These are phyloP conservation scores for Penicillium sp. DNA, from an alignment of 2,329 filamentous ascomycete species.

Conservation along the genomic window DNA sequence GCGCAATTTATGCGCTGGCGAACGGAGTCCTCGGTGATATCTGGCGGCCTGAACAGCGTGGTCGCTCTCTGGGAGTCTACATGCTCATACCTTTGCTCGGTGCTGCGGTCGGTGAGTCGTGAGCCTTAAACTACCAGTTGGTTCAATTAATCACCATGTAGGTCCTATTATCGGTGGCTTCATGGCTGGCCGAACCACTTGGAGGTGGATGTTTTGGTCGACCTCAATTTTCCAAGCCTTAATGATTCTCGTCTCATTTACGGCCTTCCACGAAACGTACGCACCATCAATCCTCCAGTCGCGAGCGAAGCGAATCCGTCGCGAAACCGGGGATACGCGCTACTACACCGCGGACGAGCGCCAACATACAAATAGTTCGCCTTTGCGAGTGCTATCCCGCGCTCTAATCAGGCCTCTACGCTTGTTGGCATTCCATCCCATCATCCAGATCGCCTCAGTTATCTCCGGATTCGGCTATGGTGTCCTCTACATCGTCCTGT, in stretches of 20 bases:
- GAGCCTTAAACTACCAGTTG: neutral
- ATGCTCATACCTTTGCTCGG: conserved; percentile 11
- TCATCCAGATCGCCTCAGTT: conserved; percentile 59
- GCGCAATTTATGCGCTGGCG: conserved; percentile 7
- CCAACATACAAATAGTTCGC: neutral
- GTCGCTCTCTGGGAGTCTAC: conserved; percentile 1
- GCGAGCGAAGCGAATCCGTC: conserved; percentile 52
- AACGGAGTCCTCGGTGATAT: conserved; percentile 6
- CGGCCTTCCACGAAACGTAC: conserved; percentile 66
- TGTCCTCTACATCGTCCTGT: conserved; percentile 64
- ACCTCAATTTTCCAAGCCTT: conserved; percentile 64
- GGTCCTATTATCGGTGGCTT: conserved; percentile 68
- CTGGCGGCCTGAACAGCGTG: conserved; percentile 10
- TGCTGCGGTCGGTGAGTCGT: neutral
- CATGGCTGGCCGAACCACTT: conserved; percentile 51
- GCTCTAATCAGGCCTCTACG: conserved; percentile 58
- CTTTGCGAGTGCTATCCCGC: conserved; percentile 31
- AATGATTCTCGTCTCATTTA: conserved; percentile 63
- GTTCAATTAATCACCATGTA: conserved; percentile 29
- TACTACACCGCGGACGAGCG: neutral
- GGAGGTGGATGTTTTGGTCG: conserved; percentile 49
- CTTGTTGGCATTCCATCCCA: conserved; percentile 61
- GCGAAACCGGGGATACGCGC: neutral
- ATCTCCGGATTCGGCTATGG: conserved; percentile 64
- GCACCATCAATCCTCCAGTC: conserved; percentile 62